phyloP scores from a whole-genome alignment of 768 basidiomycete genomes.

The Mycena haematopus region DNA sequence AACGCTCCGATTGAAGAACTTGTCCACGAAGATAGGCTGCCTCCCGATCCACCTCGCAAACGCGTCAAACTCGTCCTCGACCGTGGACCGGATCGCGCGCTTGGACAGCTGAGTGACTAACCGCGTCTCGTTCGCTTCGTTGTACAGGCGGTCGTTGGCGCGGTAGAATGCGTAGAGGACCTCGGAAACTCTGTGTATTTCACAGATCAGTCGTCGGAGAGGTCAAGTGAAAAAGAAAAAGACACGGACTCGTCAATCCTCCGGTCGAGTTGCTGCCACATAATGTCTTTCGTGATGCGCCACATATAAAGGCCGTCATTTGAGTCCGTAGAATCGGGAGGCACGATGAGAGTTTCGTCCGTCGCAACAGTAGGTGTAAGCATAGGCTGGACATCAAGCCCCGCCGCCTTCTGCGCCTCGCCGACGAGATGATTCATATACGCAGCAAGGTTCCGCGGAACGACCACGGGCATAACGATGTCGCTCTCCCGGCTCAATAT shows the following conservation, averaged over 20 bases:
- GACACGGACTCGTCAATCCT: constrained; percentile 15
- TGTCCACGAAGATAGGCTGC: too few relatives aligned
- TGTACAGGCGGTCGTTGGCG: constrained; percentile 13
- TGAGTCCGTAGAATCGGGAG: background rate
- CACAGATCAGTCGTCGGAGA: background rate
- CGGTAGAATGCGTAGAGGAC: constrained; percentile 16
- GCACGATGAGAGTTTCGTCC: background rate
- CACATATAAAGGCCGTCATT: background rate
- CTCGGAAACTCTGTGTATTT: background rate
- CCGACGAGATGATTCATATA: constrained; percentile 8
- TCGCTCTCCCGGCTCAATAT: background rate
- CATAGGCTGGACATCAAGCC: background rate
- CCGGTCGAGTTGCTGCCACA: constrained; percentile 29
- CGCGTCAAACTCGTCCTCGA: constrained; percentile 11
- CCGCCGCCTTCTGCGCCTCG: background rate
- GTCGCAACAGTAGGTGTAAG: background rate
- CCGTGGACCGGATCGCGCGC: constrained; percentile 9
- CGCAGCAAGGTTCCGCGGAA: constrained; percentile 7
- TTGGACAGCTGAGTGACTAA: constrained; percentile 9
- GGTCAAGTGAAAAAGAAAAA: background rate
- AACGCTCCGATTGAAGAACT: too few relatives aligned
- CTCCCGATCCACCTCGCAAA: constrained; percentile 10
- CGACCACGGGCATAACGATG: constrained; percentile 8
- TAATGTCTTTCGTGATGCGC: background rate
- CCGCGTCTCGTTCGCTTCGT: background rate